Percentiles rank a stretch among this genome's conserved stretches.
These are phyloP conservation scores for Ogataea glucozyma DNA, from an alignment of 805 yeast species.

Conservation along the genomic window DNA sequence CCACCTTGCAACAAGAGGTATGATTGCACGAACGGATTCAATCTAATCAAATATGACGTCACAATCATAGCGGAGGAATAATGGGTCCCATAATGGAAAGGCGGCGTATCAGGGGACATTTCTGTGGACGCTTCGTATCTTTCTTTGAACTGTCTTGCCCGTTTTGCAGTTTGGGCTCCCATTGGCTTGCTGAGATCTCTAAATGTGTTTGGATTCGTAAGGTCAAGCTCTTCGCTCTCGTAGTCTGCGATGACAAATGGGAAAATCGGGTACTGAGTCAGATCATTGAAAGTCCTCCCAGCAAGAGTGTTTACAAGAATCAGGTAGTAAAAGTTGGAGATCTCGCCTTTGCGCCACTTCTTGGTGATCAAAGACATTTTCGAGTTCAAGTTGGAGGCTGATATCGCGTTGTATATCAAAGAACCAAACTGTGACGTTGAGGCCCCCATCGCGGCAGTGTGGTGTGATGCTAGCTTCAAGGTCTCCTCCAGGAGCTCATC, in stretches of 20 bases:
- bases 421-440: slow-evolving; percentile 35
- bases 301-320: slow-evolving; percentile 81
- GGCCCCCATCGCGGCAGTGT: slow-evolving; percentile 19
- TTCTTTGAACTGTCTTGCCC: slow-evolving; percentile 67
- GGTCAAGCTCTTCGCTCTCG: slow-evolving; percentile 66
- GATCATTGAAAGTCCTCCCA: slow-evolving; percentile 84
- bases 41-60: slow-evolving; percentile 71
- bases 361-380: slow-evolving; percentile 52
- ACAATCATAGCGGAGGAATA: slow-evolving; percentile 95
- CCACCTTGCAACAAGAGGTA: slow-evolving; percentile 83
- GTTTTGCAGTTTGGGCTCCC: slow-evolving; percentile 75
- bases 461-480: slow-evolving; percentile 47
- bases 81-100: slow-evolving; percentile 92
- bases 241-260: slow-evolving; percentile 92
- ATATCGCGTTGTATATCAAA: slow-evolving; percentile 47
- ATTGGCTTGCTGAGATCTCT: slow-evolving; percentile 84
- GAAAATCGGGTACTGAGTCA: slow-evolving; percentile 88
- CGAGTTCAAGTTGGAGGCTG: slow-evolving; percentile 24
- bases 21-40: slow-evolving; percentile 80
- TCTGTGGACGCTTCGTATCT: slow-evolving; percentile 70
- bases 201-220: slow-evolving; percentile 58
- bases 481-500: slow-evolving; percentile 59
- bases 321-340: slow-evolving; percentile 81
- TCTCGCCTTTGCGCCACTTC: slow-evolving; percentile 74
- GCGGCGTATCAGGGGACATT: slow-evolving; percentile 54